phyloP scores from a whole-genome alignment of 2,329 filamentous ascomycete species.

The Trichoderma guizhouense region DNA sequence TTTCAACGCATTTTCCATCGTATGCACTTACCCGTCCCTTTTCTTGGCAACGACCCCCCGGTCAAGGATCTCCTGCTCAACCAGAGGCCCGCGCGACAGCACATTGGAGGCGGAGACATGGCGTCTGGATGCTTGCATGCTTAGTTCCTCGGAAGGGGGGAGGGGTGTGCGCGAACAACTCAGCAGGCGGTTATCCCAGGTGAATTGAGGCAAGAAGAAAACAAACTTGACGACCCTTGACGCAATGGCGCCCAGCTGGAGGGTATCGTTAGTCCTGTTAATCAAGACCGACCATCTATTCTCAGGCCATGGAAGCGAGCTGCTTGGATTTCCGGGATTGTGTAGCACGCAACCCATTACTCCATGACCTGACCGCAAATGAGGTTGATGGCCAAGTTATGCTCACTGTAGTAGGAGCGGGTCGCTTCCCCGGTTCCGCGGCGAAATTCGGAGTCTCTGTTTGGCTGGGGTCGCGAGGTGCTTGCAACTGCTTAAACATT shows the following conservation, averaged over 20 bases:
- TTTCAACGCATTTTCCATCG: conserved; percentile 18
- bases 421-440: conserved; percentile 20
- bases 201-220: not conserved
- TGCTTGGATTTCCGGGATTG: not conserved
- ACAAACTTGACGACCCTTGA: conserved; percentile 7
- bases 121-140: conserved; percentile 48
- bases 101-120: conserved; percentile 43
- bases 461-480: conserved; percentile 30
- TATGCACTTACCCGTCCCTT: conserved; percentile 28
- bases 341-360: conserved; percentile 6
- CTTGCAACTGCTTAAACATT: conserved; percentile 23
- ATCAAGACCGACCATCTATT: not conserved
- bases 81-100: conserved; percentile 45
- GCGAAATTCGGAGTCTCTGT: conserved; percentile 23
- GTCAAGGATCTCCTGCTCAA: conserved; percentile 34
- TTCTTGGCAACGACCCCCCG: conserved; percentile 25
- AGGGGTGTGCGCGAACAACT: conserved; percentile 8
- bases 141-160: conserved; percentile 33
- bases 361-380: conserved; percentile 19
- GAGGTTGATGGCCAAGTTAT: conserved; percentile 19
- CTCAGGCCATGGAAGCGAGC: conserved; percentile 5
- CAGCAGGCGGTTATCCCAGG: not conserved
- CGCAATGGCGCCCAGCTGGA: not conserved
- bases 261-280: not conserved
- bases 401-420: conserved; percentile 22